Evolutionary conservation across 805 yeast genomes (phyloP), one percentile per base, ranked within the genome.

Genomic region (Candida taoyuanica): DNA sequence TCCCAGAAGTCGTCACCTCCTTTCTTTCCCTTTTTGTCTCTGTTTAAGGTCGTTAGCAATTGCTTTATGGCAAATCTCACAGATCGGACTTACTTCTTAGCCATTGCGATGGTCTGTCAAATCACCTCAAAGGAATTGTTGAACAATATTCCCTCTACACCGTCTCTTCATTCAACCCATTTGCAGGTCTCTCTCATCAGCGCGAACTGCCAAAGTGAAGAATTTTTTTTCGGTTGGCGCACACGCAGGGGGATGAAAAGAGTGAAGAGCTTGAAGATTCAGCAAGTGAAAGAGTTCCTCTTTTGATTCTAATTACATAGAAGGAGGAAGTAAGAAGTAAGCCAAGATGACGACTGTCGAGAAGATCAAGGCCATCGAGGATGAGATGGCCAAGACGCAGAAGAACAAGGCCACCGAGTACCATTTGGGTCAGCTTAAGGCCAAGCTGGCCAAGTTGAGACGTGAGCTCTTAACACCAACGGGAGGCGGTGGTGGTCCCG

Each of bases 341-440:
- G 11, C 7, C 26, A 7, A 36, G 17, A 53, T 52, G 46, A 52
- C 56, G 24, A 53, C 58, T 4, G 58, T 53, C 17, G 58, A 53
- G 35, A 53, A 53, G 47, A 53, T 53, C 44, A 49, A 44, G 68
- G 81, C 82, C 67, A 85, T 89, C 70, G 97, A 91, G 65, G 93
- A 84, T 66, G 98, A 91, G 73, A 91, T 91, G 98, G 89, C 97
- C 68, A 74, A 74, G 56, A 93, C 99, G 56, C 99, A 93, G 62
- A 93, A 91, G 68, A 93, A 93, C 68, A 93, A 93, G 78, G 95
- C 94, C 59, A 93, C 99, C 3, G 86, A 93, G 49, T 91, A 85
- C 68, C 99, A 93, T 71, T 69, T 93, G 73, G 98, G 99, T 58
- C 96, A 88, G 68, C 71, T 93, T 48, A 93, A 94, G 65, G 98